Conservation (phyloP, 2,329 filamentous ascomycete species). For the Leptodontidium sp. region DNA sequence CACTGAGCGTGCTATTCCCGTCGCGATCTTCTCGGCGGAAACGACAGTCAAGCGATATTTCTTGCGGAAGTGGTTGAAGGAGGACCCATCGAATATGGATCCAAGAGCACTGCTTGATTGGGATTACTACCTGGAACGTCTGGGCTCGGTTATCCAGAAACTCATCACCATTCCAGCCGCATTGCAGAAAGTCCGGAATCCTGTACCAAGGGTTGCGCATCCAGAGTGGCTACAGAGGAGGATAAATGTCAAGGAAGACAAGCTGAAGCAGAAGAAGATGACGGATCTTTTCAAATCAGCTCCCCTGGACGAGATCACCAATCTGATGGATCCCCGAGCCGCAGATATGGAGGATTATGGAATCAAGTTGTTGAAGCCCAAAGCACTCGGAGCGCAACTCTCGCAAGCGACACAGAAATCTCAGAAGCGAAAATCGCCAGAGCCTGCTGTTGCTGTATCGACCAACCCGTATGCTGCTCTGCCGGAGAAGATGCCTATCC, state of each 20-base stretch:
- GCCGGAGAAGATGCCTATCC: constrained; percentile 83
- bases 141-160: constrained; percentile 98
- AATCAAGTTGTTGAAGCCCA: constrained; percentile 70
- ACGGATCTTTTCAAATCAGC: constrained; percentile 86
- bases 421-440: constrained; percentile 79
- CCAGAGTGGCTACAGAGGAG: constrained; percentile 96
- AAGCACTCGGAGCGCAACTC: constrained; percentile 62
- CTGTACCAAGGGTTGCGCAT: constrained; percentile 90
- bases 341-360: constrained; percentile 87
- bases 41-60: constrained; percentile 87
- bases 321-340: constrained; percentile 64
- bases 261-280: constrained; percentile 98
- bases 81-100: constrained; percentile 91
- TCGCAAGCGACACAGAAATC: constrained; percentile 57
- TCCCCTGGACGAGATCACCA: constrained; percentile 76
- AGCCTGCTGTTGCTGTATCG: constrained; percentile 65
- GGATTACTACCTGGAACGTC: constrained; percentile 95
- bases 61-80: constrained; percentile 93
- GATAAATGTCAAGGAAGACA: constrained; percentile 95
- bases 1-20: constrained; percentile 91
- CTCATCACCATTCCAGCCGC: constrained; percentile 98
- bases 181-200: constrained; percentile 92
- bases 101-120: constrained; percentile 91
- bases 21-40: constrained; percentile 97
- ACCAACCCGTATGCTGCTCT: constrained; percentile 83